phyloP scores from a whole-genome alignment of 495 filamentous ascomycete genomes.

The Lasiosphaeria ovina region DNA sequence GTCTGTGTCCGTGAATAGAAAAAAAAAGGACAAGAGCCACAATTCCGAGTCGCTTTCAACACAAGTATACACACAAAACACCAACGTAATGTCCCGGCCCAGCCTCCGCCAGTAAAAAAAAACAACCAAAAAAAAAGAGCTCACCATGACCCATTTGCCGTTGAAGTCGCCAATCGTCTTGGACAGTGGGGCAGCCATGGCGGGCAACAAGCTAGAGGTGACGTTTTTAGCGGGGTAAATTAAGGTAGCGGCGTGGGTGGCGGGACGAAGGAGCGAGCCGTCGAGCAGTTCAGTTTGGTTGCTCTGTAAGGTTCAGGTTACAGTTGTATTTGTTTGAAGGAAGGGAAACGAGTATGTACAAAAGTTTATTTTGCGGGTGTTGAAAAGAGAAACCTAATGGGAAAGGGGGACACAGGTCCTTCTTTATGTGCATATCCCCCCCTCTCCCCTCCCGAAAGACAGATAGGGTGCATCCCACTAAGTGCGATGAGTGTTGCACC shows the following conservation, averaged over 20 bases:
- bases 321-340: background rate
- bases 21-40: background rate
- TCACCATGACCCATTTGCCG: slow-evolving; percentile 79
- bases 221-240: slow-evolving; percentile 12
- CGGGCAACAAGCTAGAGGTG: slow-evolving; percentile 23
- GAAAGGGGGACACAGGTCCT: background rate
- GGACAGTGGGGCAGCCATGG: slow-evolving; percentile 78
- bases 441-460: background rate
- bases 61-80: too few species aligned
- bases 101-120: background rate
- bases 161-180: slow-evolving; percentile 70
- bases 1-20: background rate
- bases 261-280: too few species aligned
- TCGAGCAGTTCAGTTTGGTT: background rate
- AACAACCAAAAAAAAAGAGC: background rate
- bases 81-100: too few species aligned
- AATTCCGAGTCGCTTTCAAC: too few species aligned
- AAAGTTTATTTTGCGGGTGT: too few species aligned
- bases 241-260: background rate
- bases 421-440: background rate
- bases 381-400: too few species aligned
- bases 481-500: too few species aligned
- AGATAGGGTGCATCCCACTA: too few species aligned
- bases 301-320: background rate
- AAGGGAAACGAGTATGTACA: too few species aligned